A percentile compares a stretch with the other conserved stretches of the same genome.
These are phyloP conservation scores for Funneliformis caledonium DNA, from an alignment of 371 early-diverging fungal genomes.

Conservation along the genomic window DNA sequence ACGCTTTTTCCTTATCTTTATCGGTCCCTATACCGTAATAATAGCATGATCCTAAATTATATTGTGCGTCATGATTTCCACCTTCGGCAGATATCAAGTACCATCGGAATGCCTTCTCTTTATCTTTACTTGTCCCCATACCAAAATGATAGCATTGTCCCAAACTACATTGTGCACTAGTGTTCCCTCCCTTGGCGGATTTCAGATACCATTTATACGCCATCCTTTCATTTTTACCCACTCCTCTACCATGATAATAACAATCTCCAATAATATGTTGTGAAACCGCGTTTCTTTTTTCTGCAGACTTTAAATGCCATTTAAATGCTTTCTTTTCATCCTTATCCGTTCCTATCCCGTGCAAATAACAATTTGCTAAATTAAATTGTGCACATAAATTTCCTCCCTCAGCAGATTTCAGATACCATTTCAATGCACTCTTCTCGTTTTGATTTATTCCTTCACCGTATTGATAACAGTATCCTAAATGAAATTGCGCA, in stretches of 20 bases:
- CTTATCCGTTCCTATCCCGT: conserved; percentile 63
- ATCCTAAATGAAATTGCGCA: background rate
- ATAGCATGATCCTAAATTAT: conserved; percentile 79
- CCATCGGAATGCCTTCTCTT: conserved; percentile 69
- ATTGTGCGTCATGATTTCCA: conserved; percentile 70
- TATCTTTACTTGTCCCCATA: conserved; percentile 67
- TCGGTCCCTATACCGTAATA: conserved; percentile 77
- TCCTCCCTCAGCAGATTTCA: conserved; percentile 67
- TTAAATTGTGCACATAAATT: conserved; percentile 67
- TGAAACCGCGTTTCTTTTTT: conserved; percentile 61
- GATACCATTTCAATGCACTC: conserved; percentile 73
- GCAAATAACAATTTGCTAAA: conserved; percentile 73
- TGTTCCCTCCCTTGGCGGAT: conserved; percentile 76
- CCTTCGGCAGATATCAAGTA: conserved; percentile 70
- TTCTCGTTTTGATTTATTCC: conserved; percentile 48
- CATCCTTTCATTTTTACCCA: conserved; percentile 53
- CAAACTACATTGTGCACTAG: conserved; percentile 74
- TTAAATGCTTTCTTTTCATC: conserved; percentile 58
- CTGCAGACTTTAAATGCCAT: conserved; percentile 56
- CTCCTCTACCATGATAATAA: conserved; percentile 69
- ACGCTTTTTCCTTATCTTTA: conserved; percentile 45
- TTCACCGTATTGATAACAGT: background rate
- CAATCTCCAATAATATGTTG: conserved; percentile 76
- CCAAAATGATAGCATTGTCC: conserved; percentile 74
- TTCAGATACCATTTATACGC: conserved; percentile 73